Evolutionary conservation across 305 asterid species (phyloP), one percentile per base, ranked within the genome.

Genomic region (Rubia occidens): DNA sequence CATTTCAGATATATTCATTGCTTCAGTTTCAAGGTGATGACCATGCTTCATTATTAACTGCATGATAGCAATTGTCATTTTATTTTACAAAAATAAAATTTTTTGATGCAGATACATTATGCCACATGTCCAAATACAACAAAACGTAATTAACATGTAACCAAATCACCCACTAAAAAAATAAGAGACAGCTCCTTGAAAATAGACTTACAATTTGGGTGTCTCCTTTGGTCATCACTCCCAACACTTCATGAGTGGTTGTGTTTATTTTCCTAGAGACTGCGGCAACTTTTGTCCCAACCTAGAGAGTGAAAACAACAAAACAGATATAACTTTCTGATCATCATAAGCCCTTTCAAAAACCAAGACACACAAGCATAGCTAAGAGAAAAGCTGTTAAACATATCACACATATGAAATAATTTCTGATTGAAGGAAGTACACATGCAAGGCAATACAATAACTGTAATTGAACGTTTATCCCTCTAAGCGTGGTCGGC

Each of bases 261-360:
- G 99, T 90, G 74, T 90, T 82, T 26, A 69, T 75, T 87, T 94
- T 94, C 87, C 99, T 75, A 11, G 97, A 94, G 76, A 94, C 99
- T 67, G 95, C 99, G 42, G 97, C 83, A 75, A 94, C 95, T 77
- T 90, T 94, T 66, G 85, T 84, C 80, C 96, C 97, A 83, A 90
- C 96, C 99, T 94, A 42, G 26, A 68, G 74, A 60, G 73, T 45
- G 45, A 49, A 24, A 71, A 29, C 11, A 67, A 58, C 21, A 69
- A 43, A 60, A 11, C 64, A 14, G 2, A 39, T 29, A 39, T 43
- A 8, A 74, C 20, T 56, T 43, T 29, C 32, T 43, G 20, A 53
- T 45, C 18, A 65, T 40, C 17, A 20, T 39, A 10, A 42, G 37
- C 49, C 11, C n/a, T 4, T 26, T 42, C 11, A 66, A 35, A 26